Evolutionary conservation across 257 asterid species (phyloP).

Genomic region (Misopates orontium): DNA sequence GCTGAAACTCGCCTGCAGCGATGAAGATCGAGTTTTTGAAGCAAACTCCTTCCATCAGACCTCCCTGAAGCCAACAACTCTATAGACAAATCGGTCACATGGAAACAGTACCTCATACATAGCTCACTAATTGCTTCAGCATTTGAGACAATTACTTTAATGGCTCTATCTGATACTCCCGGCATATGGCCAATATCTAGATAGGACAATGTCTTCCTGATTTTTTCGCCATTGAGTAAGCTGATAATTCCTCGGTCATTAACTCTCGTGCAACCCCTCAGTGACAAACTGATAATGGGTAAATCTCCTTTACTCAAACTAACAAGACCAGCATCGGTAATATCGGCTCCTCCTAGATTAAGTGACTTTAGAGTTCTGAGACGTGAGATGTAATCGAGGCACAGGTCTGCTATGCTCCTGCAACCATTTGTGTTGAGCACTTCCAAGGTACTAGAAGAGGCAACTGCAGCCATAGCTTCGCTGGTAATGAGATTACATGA

Average conservation of each 20-base stretch:
- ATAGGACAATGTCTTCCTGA: slow-evolving; percentile 45
- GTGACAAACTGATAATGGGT: slow-evolving; percentile 49
- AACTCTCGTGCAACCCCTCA: slow-evolving; percentile 67
- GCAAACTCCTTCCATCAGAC: slow-evolving; percentile 29
- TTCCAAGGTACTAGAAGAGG: slow-evolving; percentile 53
- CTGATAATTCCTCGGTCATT: slow-evolving; percentile 61
- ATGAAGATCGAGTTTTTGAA: slow-evolving; percentile 58
- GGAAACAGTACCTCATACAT: slow-evolving; percentile 63
- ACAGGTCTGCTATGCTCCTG: slow-evolving; percentile 66
- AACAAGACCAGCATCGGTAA: slow-evolving; percentile 65
- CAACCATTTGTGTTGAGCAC: slow-evolving; percentile 62
- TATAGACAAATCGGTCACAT: slow-evolving; percentile 56
- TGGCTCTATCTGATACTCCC: slow-evolving; percentile 64
- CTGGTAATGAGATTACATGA: slow-evolving; percentile 76
- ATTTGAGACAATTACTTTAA: slow-evolving; percentile 46
- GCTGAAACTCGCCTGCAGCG: slow-evolving; percentile 48
- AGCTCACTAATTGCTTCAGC: slow-evolving; percentile 59
- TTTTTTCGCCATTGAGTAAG: slow-evolving; percentile 44
- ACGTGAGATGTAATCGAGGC: slow-evolving; percentile 51
- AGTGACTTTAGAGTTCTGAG: slow-evolving; percentile 51
- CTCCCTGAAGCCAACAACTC: slow-evolving; percentile 42
- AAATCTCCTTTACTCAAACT: slow-evolving; percentile 50
- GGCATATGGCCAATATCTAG: slow-evolving; percentile 74
- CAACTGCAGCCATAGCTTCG: slow-evolving; percentile 54
- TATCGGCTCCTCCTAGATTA: slow-evolving; percentile 74